Evolutionary conservation across 805 yeast species (phyloP).

Genomic region (Kurtzmaniella fragi): DNA sequence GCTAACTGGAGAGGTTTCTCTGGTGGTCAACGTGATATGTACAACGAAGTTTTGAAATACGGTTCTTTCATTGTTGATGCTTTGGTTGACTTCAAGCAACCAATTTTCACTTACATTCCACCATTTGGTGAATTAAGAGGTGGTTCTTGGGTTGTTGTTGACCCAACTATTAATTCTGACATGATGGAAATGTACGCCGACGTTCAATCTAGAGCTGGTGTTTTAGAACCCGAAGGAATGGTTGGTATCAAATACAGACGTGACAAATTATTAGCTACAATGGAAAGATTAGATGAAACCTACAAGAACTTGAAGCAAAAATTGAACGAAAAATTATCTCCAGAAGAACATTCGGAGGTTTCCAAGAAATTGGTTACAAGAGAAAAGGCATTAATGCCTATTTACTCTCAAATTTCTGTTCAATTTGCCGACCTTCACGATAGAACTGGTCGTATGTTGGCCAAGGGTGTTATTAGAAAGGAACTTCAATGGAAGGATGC

Average conservation of each 20-base stretch:
- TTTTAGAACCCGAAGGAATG: slow-evolving; percentile 98
- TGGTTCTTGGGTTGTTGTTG: slow-evolving; percentile 99
- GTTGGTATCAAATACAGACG: slow-evolving; percentile 97
- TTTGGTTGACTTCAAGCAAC: slow-evolving; percentile 91
- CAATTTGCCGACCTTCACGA: slow-evolving; percentile 98
- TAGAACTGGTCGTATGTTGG: slow-evolving; percentile 95
- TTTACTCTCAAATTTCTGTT: slow-evolving; percentile 86
- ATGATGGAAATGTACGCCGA: slow-evolving; percentile 99
- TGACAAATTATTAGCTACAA: slow-evolving; percentile 84
- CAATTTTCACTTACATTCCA: slow-evolving; percentile 94
- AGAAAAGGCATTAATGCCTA: slow-evolving; percentile 75
- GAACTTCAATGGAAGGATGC: slow-evolving; percentile 83
- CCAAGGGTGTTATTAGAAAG: slow-evolving; percentile 84
- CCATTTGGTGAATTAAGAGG: slow-evolving; percentile 99
- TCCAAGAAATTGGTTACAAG: slow-evolving; percentile 68
- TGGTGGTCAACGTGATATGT: slow-evolving; percentile 99
- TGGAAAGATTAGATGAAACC: slow-evolving; percentile 79
- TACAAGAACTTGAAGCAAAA: slow-evolving; percentile 65
- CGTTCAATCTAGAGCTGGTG: slow-evolving; percentile 93
- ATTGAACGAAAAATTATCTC: slow-evolving; percentile 47
- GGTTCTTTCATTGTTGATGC: slow-evolving; percentile 98
- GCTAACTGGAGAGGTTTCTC: slow-evolving; percentile 99
- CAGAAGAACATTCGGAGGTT: slow-evolving; percentile 63
- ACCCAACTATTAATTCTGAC: slow-evolving; percentile 92
- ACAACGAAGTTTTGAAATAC: slow-evolving; percentile 93